Base-by-base conservation (phyloP, 2,329 filamentous ascomycete genomes). In the Xylaria sp. region DNA sequence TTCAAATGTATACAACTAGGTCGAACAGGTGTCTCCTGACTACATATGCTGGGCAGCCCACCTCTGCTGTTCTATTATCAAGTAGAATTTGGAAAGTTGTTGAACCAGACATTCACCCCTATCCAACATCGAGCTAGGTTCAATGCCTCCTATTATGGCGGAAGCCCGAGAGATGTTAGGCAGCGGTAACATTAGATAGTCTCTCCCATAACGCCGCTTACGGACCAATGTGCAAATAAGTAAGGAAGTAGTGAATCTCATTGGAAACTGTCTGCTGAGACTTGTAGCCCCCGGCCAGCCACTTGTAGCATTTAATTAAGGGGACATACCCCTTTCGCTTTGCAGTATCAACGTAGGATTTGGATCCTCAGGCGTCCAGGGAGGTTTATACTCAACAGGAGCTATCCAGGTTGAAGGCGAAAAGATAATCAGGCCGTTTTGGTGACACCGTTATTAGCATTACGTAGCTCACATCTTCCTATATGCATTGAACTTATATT, bases 271-370 rank as follows among this genome's bases (percentile, higher is more conserved):
- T 20, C 42, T 49, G 17, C 59, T 40, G 44, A 56, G 36, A 63
- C n/a, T 38, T 57, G 23, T 26, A 54, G 36, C n/a, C 44, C 53
- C 48, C 28, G 5, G 10, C 44, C 36, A 44, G 31, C 26, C 49
- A 6, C 49, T 57, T 38, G 40, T 40, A 11, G 31, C 3, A 38
- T 4, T 31, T 17, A 13, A 42, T 9, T 28, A 38, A 15, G 33
- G 6, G 26, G 31, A 33, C 6, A 44, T 51, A 54, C 48, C 13
- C 44, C 57, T 17, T 28, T 3, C 6, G n/a, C 9, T 26, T 42
- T 38, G 31, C n/a, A 56, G 31, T n/a, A 26, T 48, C 13, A n/a
- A 54, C 6, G 65, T 67, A 59, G 53, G 15, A 63, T 63, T 40
- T 13, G 9, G 15, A 44, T 59, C 31, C 15, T 54, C 51, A 59